These are phyloP conservation scores for Amanita brunnescens DNA, from an alignment of 768 basidiomycete genomes.

Conservation along the genomic window DNA sequence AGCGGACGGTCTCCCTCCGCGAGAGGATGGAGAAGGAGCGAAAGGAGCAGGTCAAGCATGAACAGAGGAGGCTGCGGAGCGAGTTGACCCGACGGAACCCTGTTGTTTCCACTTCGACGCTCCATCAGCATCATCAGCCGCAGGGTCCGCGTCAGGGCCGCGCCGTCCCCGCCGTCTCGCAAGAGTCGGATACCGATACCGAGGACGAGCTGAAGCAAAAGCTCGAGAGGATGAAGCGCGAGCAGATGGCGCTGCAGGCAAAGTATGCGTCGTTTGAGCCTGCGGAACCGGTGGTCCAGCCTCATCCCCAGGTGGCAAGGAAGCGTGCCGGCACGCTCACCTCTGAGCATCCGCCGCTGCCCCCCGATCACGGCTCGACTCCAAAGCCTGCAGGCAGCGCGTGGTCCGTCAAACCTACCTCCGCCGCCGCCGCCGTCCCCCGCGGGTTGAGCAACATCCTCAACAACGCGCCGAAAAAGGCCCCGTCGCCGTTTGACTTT, in stretches of 20 bases:
- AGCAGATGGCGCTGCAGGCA: constrained; percentile 6
- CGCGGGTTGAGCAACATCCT: not conserved
- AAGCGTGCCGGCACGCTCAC: constrained; percentile 4
- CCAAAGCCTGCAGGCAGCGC: not conserved
- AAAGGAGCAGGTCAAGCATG: constrained; percentile 30
- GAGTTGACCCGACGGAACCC: constrained; percentile 18
- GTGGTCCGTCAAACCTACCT: not conserved
- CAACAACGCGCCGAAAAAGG: not conserved
- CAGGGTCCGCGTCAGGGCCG: not conserved
- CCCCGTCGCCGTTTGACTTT: not conserved
- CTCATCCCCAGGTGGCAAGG: not conserved
- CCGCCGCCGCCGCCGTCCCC: not conserved
- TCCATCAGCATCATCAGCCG: not conserved
- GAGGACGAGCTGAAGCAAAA: constrained; percentile 4
- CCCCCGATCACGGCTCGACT: not conserved
- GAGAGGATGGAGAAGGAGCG: constrained; percentile 41
- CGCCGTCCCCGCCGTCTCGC: not conserved
- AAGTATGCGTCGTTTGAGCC: constrained; percentile 1
- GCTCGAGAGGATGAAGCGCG: constrained; percentile 3
- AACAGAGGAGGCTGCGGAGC: constrained; percentile 27
- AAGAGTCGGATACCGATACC: not conserved
- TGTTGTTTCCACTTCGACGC: not conserved
- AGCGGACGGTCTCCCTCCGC: constrained; percentile 29
- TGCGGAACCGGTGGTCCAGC: not conserved
- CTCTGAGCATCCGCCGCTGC: not conserved